A percentile compares a stretch with the other conserved stretches of the same genome.
phyloP scores from a whole-genome alignment of 192 early-diverging fungal species.

The Coemansia sp. region DNA sequence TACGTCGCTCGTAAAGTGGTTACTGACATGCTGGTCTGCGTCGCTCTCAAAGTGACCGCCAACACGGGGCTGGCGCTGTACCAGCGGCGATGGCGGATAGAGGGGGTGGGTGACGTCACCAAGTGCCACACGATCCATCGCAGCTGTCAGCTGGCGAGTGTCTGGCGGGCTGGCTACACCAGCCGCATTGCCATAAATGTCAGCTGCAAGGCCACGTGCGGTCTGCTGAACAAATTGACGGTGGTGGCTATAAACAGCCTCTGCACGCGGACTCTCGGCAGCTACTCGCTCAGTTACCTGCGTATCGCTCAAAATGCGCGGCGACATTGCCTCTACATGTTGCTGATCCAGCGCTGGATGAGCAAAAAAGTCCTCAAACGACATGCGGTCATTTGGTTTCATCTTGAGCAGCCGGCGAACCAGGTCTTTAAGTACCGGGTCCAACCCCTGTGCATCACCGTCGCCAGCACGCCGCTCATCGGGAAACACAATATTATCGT shows the following conservation, averaged over 20 bases:
- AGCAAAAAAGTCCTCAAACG: constrained; percentile 92
- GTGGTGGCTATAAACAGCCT: background rate
- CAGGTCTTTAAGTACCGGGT: constrained; percentile 53
- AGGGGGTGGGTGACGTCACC: constrained; percentile 1
- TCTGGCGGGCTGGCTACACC: background rate
- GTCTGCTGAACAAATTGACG: constrained; percentile 6
- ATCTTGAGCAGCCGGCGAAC: constrained; percentile 80
- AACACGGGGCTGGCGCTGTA: background rate
- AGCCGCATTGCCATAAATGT: background rate
- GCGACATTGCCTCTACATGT: background rate
- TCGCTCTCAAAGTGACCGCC: background rate
- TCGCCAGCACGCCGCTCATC: constrained; percentile 49
- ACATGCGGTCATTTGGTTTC: constrained; percentile 84
- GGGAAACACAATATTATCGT: constrained; percentile 86
- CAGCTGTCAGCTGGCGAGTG: constrained; percentile 1
- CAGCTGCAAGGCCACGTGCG: constrained; percentile 5
- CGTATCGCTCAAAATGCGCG: background rate
- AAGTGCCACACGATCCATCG: constrained; percentile 15
- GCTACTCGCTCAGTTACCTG: background rate
- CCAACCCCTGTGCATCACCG: constrained; percentile 1
- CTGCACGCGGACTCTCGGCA: background rate
- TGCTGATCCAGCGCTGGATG: constrained; percentile 61
- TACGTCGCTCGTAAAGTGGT: background rate
- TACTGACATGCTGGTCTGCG: background rate
- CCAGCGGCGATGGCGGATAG: constrained; percentile 7